phyloP scores from a whole-genome alignment of 345 rosid species.

The Dipteronia sinensis region DNA sequence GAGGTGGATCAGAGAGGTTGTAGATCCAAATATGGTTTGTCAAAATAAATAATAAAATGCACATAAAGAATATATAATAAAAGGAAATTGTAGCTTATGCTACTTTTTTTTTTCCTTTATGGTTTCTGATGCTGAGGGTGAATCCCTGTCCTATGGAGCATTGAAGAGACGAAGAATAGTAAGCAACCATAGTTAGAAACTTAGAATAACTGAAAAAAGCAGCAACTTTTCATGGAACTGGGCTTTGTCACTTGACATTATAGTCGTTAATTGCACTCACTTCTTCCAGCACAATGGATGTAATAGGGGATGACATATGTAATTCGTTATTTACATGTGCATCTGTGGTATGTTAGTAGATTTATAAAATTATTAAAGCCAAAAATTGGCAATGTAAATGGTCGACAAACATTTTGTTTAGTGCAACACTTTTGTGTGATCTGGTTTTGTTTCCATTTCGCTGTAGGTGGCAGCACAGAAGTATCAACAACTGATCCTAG shows the following conservation, averaged over 20 bases:
- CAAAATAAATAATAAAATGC: background rate
- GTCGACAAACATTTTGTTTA: background rate
- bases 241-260: background rate
- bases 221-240: background rate
- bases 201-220: background rate
- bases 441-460: background rate
- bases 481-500: constrained; percentile 16
- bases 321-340: background rate
- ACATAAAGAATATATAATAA: background rate
- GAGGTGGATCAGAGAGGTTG: background rate
- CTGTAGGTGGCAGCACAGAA: constrained; percentile 40
- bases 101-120: background rate
- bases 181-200: background rate
- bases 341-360: background rate
- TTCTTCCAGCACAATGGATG: background rate
- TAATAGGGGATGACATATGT: background rate
- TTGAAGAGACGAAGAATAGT: background rate
- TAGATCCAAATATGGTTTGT: background rate
- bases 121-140: background rate
- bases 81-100: background rate
- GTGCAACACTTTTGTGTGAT: background rate
- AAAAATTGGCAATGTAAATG: background rate
- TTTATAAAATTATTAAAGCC: background rate
- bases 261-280: background rate
- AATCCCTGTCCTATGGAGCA: background rate